Conservation (phyloP, 352 stramenopile genomes). For the Aphanomyces euteiches region DNA sequence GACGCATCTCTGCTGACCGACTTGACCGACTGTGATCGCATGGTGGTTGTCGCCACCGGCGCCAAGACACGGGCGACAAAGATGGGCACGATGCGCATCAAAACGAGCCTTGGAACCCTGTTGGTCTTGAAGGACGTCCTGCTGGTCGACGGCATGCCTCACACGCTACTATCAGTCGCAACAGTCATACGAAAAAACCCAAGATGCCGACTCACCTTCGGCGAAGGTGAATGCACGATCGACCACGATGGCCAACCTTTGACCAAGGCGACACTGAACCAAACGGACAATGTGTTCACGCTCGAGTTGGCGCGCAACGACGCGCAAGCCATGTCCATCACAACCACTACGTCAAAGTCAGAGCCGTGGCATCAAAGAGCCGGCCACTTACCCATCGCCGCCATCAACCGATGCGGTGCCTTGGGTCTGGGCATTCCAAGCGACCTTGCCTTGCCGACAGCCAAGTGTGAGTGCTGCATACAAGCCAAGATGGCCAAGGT, state of each 20-base stretch:
- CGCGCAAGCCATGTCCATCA: background rate
- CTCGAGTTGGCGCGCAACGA: background rate
- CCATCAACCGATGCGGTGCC: background rate
- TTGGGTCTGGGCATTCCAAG: constrained; percentile 1
- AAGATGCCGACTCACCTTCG: constrained; percentile 1
- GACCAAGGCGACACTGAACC: background rate
- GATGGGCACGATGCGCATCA: constrained; percentile 20
- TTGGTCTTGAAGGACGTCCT: background rate
- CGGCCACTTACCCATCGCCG: constrained; percentile 12
- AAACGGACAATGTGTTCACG: background rate
- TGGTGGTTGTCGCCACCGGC: constrained; percentile 15
- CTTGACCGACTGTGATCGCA: constrained; percentile 9
- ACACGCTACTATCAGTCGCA: constrained; percentile 11
- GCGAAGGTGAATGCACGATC: constrained; percentile 26
- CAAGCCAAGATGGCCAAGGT: constrained; percentile 7
- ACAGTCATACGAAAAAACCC: background rate
- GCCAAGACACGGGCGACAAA: constrained; percentile 11
- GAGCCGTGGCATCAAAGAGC: background rate
- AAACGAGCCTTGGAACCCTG: background rate
- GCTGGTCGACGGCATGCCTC: background rate
- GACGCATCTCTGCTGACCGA: background rate
- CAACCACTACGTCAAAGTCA: background rate
- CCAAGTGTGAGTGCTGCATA: constrained; percentile 12
- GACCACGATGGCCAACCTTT: constrained; percentile 15
- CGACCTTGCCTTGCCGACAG: background rate